phyloP scores from a whole-genome alignment of 495 filamentous ascomycete species.

The Hypoxylon intermedium region DNA sequence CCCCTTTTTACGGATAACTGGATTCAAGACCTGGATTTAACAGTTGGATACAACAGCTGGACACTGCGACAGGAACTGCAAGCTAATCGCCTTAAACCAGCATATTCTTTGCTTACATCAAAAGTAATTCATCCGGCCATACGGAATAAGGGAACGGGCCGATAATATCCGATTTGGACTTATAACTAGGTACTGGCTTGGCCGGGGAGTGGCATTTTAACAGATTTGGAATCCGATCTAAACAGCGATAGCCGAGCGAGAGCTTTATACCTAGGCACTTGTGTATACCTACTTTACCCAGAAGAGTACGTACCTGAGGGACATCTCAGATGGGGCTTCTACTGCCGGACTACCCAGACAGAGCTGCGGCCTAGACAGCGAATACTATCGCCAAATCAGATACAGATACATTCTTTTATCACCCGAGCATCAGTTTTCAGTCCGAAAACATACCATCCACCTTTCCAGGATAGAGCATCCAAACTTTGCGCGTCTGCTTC shows the following conservation, averaged over 20 bases:
- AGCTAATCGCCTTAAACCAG: too few relatives aligned
- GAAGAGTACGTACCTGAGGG: constrained; percentile 3
- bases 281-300: constrained; percentile 19
- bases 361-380: constrained; percentile 4
- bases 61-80: too few relatives aligned
- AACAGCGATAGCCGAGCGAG: constrained; percentile 5
- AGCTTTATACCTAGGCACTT: too few relatives aligned
- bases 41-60: too few relatives aligned
- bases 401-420: constrained; percentile 14
- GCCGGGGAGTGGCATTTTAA: too few relatives aligned
- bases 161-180: too few relatives aligned
- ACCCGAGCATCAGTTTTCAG: constrained; percentile 6
- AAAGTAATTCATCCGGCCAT: too few relatives aligned
- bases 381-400: constrained; percentile 11
- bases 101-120: too few relatives aligned
- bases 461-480: neutral
- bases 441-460: neutral
- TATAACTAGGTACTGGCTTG: neutral
- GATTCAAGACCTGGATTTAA: too few relatives aligned
- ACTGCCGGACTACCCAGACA: constrained; percentile 16
- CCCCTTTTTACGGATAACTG: too few relatives aligned
- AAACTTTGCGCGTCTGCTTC: neutral
- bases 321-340: constrained; percentile 5
- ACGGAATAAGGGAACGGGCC: too few relatives aligned
- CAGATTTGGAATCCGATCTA: constrained; percentile 21